Evolutionary conservation across 768 basidiomycete genomes (phyloP), one percentile per base, ranked within the genome.

Genomic region (Cystofilobasidium macerans): DNA sequence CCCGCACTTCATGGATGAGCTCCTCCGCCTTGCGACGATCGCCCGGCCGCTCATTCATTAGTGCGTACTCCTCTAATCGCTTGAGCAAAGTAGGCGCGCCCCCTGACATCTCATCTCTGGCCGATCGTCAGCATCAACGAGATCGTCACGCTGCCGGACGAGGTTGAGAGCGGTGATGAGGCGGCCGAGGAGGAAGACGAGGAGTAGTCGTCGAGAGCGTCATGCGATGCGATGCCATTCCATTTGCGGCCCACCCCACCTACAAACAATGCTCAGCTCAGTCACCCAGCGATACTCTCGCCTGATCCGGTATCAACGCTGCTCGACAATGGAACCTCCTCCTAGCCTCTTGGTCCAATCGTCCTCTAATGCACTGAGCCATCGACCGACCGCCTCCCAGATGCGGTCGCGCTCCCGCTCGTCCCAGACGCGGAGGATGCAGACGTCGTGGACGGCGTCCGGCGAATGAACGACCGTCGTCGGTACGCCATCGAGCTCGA

Each of bases 21-120:
- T 94, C 7, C 78, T 80, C 30, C 73, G 80, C 0, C 78, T 86
- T 12, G 82, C 81, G 7, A 75, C 71, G 28, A 78, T 87, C 1
- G 78, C 86, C 71, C 78, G 78, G 59, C 91, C 90, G 0, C 85
- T 95, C 64, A 86, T 92, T 2, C 87, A 88, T 47, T 45, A 72
- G 73, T 76, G 68, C 65, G 71, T 68, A 7, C 0, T 11, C 48
- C 47, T 36, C 11, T 26, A 40, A 40, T 62, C 18, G 18, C 22
- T 22, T 71, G 85, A 11, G 26, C 9, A n/a, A n/a, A n/a, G n/a
- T n/a, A n/a, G n/a, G n/a, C n/a, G n/a, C 45, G 18, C 28, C 4
- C 14, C 6, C 51, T 32, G 28, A 54, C 26, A 20, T 28, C 28
- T n/a, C 30, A 4, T 2, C 51, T 30, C 30, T 54, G 28, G 26